These are phyloP conservation scores for Chytriomyces sp. DNA, from an alignment of 192 early-diverging fungal genomes.

Conservation along the genomic window DNA sequence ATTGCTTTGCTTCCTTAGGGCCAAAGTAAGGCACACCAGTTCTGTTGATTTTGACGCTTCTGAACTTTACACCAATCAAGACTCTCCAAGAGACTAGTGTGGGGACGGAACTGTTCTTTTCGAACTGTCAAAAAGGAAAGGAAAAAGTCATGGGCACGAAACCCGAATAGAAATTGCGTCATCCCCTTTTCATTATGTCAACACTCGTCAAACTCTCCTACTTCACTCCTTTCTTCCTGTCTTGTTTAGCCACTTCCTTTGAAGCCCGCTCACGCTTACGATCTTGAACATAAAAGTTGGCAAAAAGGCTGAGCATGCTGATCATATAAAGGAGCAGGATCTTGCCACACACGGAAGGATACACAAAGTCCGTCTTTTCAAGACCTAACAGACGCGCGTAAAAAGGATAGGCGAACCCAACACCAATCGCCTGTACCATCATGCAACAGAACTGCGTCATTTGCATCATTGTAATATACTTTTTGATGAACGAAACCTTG, in stretches of 20 bases:
- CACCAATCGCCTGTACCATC: conserved; percentile 54
- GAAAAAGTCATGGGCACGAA: no score
- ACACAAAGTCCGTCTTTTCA: conserved; percentile 38
- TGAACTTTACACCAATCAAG: no score
- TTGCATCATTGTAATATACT: conserved; percentile 63
- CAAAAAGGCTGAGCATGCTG: conserved; percentile 64
- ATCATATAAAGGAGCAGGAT: conserved; percentile 66
- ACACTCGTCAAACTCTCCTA: no score
- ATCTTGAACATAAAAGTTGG: conserved; percentile 61
- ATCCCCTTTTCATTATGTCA: no score
- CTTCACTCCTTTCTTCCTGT: no score
- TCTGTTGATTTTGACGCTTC: no score
- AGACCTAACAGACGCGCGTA: conserved; percentile 26
- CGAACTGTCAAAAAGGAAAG: no score
- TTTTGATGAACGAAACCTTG: conserved; percentile 65
- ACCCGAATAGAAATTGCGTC: no score
- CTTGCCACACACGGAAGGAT: conserved; percentile 54
- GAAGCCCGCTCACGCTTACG: conserved; percentile 36
- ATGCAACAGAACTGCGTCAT: conserved; percentile 69
- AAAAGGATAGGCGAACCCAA: conserved; percentile 33
- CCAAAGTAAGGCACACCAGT: no score
- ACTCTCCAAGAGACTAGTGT: no score
- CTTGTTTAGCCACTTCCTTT: not conserved
- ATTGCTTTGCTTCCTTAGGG: no score
- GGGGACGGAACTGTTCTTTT: no score